A percentile compares a stretch with the other conserved stretches of the same genome.
Evolutionary conservation across 2,329 filamentous ascomycete species (phyloP).

Genomic region (Fusarium bulbicola): DNA sequence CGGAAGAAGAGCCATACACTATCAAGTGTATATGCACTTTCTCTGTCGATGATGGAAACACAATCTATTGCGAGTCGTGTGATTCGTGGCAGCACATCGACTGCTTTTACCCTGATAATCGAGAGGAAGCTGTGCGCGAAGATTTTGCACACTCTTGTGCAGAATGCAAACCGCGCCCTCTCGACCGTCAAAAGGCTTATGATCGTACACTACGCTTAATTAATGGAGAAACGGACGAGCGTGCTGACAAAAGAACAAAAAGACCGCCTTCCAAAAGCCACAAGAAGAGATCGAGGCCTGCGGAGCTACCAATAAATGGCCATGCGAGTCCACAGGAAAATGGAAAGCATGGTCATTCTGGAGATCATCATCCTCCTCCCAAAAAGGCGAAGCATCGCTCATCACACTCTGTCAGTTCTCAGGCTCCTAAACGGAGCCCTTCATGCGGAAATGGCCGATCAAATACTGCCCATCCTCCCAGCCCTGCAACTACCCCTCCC

Average conservation of each 20-base stretch:
- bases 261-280: slow-evolving; percentile 81
- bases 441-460: slow-evolving; percentile 70
- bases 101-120: slow-evolving; percentile 86
- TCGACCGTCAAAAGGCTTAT: slow-evolving; percentile 79
- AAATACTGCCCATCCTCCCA: slow-evolving; percentile 69
- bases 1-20: slow-evolving; percentile 84
- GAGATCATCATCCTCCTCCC: slow-evolving; percentile 63
- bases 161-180: slow-evolving; percentile 81
- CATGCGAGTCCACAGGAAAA: slow-evolving; percentile 67
- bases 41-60: slow-evolving; percentile 95
- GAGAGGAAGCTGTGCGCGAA: slow-evolving; percentile 74
- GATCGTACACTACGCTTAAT: slow-evolving; percentile 73
- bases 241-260: slow-evolving; percentile 75
- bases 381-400: slow-evolving; percentile 89
- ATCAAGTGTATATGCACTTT: slow-evolving; percentile 98
- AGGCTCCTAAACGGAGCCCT: slow-evolving; percentile 71
- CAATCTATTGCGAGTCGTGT: slow-evolving; percentile 94
- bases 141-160: slow-evolving; percentile 85
- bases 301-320: slow-evolving; percentile 73
- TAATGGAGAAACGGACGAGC: slow-evolving; percentile 56
- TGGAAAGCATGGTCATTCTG: slow-evolving; percentile 57
- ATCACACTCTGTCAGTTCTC: slow-evolving; percentile 78
- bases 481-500: slow-evolving; percentile 79
- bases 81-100: slow-evolving; percentile 98
- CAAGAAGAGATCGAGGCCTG: slow-evolving; percentile 87